Conservation (phyloP, 2,329 filamentous ascomycete species). For the Colletotrichum liaoningense region DNA sequence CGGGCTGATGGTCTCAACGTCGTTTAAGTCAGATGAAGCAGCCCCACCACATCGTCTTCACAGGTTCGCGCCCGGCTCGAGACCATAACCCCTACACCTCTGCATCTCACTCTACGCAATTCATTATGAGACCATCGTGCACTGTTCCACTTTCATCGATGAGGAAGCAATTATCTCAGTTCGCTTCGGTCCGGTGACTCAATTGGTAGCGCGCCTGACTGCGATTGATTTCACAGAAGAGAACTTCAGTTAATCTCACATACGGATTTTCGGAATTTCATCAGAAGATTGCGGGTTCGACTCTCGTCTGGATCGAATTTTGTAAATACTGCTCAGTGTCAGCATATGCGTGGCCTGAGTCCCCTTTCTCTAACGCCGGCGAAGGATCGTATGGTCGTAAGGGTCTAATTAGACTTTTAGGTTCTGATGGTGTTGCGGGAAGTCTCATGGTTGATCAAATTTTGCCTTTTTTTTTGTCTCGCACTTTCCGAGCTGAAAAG, state of each 20-base stretch:
- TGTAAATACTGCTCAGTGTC: not conserved
- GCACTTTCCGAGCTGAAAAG: not conserved
- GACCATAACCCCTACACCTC: no score
- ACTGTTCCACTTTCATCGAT: not conserved
- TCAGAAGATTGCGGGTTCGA: slow-evolving; percentile 6
- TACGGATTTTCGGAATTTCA: not conserved
- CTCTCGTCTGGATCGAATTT: not conserved
- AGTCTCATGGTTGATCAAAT: not conserved
- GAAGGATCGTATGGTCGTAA: fast-evolving
- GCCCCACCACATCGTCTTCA: not conserved
- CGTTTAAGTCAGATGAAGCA: not conserved
- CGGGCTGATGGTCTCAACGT: not conserved
- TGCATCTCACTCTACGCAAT: not conserved
- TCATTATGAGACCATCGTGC: not conserved
- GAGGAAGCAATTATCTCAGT: not conserved
- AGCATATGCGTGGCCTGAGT: not conserved
- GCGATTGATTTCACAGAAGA: not conserved
- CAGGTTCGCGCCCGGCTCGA: no score
- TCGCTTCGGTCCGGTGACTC: slow-evolving; percentile 1
- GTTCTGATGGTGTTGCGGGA: not conserved
- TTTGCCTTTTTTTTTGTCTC: not conserved
- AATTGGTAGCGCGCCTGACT: slow-evolving; percentile 4
- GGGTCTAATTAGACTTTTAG: not conserved
- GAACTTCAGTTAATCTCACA: no score
- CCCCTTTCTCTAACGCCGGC: not conserved